Conservation (phyloP, 1,284 basidiomycete genomes). For the Ganoderma sinense region DNA sequence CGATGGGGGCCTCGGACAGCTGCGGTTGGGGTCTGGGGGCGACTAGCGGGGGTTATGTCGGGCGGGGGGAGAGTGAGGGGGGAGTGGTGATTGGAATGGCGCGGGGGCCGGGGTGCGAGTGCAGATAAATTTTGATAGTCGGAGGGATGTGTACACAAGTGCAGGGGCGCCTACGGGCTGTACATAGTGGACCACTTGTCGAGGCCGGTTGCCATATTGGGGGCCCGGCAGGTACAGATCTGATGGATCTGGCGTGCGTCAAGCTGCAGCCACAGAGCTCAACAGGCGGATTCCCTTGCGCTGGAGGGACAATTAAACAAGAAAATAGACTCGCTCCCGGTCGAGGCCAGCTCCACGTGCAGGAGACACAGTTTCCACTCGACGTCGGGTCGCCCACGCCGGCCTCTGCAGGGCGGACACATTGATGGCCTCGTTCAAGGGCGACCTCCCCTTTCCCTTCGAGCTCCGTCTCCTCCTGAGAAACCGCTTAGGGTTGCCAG, state of each 20-base stretch:
- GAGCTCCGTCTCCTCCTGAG: neutral
- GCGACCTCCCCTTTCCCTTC: neutral
- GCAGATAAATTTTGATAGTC: neutral
- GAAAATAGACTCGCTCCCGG: slow-evolving; percentile 17
- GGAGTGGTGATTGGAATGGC: neutral
- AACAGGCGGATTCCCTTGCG: neutral
- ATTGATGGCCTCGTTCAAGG: slow-evolving; percentile 4
- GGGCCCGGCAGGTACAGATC: slow-evolving; percentile 14
- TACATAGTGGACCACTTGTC: neutral
- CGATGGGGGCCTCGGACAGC: neutral
- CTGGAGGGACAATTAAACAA: slow-evolving; percentile 10
- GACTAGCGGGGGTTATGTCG: neutral
- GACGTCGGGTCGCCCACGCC: neutral
- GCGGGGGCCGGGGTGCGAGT: neutral
- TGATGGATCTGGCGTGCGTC: slow-evolving; percentile 15
- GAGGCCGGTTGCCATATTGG: slow-evolving; percentile 18
- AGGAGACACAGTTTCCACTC: neutral
- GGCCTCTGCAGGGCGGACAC: neutral
- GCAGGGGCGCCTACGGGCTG: neutral
- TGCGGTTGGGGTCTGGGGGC: neutral
- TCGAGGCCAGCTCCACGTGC: slow-evolving; percentile 7
- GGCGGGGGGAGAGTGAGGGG: neutral
- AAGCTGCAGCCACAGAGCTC: neutral
- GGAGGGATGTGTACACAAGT: neutral
- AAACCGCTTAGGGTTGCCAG: neutral